Evolutionary conservation across 768 basidiomycete species (phyloP), one percentile per base, ranked within the genome.

Genomic region (Auriscalpium vulgare): DNA sequence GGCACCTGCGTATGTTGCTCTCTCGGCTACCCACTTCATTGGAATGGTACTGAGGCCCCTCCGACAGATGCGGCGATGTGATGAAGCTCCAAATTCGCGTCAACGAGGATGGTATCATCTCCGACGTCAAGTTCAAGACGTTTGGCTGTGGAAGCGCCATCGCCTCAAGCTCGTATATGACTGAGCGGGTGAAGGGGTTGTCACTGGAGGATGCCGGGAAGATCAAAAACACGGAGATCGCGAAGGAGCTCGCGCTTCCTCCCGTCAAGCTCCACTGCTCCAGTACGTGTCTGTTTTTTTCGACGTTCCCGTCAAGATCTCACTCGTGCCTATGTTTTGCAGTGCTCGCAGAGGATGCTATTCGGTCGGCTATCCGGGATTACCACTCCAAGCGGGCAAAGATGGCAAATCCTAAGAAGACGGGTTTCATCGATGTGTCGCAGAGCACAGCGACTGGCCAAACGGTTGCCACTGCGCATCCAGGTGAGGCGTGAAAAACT

Each of bases 81-180:
- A 99, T 99, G 95, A 98, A 98, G 72, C 85, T 99, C 10, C 95
- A 98, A 73, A 99, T 99, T 67, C 87, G 92, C 63, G 97, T 99
- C 56, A 86, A 95, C 70, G 94, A 95, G 57, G 78, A 89, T 37
- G 93, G 94, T 37, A 81, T 97, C 71, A 99, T 99, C 67, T 89
- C 88, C 49, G 97, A 99, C 68, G 97, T 97, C 73, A 97, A 95
- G 74, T 98, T 98, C 80, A 99, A 98, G 78, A 98, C 97, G 0
- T 98, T 99, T 71, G 95, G 97, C 3, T 98, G 97, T 70, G 97
- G 97, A 53, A 95, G 92, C 61, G 94, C 94, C 63, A 99, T 99
- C 58, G 97, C 97, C 1, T 95, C 93, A 1, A 94, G 91, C 66
- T 95, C 91, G 8, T 99, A 95, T 70, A 94, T 98, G 91, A 99